Evolutionary conservation across 257 asterid genomes (phyloP).

Genomic region (Solanum pinnatisectum): DNA sequence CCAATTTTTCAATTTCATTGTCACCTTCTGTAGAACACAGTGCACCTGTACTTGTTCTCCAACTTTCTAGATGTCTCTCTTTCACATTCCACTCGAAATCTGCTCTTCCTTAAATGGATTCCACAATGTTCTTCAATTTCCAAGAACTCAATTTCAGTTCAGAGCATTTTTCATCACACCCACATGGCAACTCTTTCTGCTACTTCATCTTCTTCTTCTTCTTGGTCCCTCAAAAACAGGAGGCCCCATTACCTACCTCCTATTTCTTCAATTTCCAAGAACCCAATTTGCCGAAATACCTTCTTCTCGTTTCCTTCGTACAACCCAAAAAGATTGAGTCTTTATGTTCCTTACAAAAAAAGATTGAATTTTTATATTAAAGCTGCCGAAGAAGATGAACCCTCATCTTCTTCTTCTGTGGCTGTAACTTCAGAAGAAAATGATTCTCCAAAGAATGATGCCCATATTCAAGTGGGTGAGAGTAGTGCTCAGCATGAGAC

Average conservation of each 20-base stretch:
- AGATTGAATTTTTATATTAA: slow-evolving; percentile 39
- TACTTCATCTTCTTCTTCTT: slow-evolving; percentile 23
- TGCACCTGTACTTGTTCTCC: slow-evolving; percentile 44
- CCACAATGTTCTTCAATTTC: background rate
- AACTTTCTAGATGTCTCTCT: slow-evolving; percentile 43
- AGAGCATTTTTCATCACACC: background rate
- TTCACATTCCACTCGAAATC: slow-evolving; percentile 9
- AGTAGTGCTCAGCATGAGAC: background rate
- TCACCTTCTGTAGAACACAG: slow-evolving; percentile 3
- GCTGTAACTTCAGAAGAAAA: slow-evolving; percentile 45
- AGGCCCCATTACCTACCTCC: background rate
- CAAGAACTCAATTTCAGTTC: background rate
- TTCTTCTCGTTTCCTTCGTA: slow-evolving; percentile 5
- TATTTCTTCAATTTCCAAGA: slow-evolving; percentile 7
- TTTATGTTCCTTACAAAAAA: slow-evolving; percentile 1
- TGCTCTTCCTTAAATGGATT: background rate
- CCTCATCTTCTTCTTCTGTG: slow-evolving; percentile 29
- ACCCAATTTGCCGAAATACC: slow-evolving; percentile 13
- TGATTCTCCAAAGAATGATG: slow-evolving; percentile 16
- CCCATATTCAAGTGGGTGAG: slow-evolving; percentile 3
- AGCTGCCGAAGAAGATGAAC: slow-evolving; percentile 41
- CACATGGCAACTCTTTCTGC: slow-evolving; percentile 45
- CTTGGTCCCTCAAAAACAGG: slow-evolving; percentile 11
- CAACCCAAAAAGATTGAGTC: slow-evolving; percentile 27
- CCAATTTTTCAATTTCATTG: slow-evolving; percentile 1